Evolutionary conservation across 2,329 filamentous ascomycete genomes (phyloP), one percentile per base, ranked within the genome.

Genomic region (Pseudocercospora fijiensis): DNA sequence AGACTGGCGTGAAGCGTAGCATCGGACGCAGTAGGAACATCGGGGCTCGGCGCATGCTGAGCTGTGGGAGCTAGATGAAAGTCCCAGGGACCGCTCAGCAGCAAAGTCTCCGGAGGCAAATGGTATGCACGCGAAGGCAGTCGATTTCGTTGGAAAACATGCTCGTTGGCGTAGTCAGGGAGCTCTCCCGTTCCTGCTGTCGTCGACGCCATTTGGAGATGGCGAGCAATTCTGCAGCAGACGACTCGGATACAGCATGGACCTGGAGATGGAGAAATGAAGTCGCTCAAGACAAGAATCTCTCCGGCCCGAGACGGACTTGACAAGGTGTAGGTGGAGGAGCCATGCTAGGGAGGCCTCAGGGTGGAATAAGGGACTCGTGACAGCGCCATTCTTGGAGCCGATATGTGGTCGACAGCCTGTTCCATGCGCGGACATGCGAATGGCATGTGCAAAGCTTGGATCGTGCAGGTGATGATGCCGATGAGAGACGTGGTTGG

Each of bases 41-140:
- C 22, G 1, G 59, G 63, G 4, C 52, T 49, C 4, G 65, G 65
- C 43, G 63, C 65, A 56, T 65, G 63, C 11, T 59, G 30, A n/a
- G 65, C 60, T 5, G 63, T 61, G 3, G 63, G 58, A 18, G 63
- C 63, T 51, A 63, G 61, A 26, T 67, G 65, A 37, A 67, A 67
- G 45, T 65, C 49, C 65, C 65, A 67, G 11, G 51, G 43, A 16
- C 65, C 65, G 37, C 56, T 67, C 37, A 67, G 62, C 27, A 67
- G 61, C 13, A 67, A 20, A 10, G 49, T 58, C 6, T 62, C 62
- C n/a, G 33, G 11, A 8, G 65, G 62, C 37, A 66, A 27, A 52
- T 66, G 47, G 53, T 66, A 66, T 10, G 65, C 65, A 45, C 65
- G 45, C 33, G 57, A 24, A 28, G 65, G 65, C 16, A 66, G 43